A percentile compares a stretch with the other conserved stretches of the same genome.
phyloP scores from a whole-genome alignment of 768 basidiomycete species.

The Leccinum incarnatum region DNA sequence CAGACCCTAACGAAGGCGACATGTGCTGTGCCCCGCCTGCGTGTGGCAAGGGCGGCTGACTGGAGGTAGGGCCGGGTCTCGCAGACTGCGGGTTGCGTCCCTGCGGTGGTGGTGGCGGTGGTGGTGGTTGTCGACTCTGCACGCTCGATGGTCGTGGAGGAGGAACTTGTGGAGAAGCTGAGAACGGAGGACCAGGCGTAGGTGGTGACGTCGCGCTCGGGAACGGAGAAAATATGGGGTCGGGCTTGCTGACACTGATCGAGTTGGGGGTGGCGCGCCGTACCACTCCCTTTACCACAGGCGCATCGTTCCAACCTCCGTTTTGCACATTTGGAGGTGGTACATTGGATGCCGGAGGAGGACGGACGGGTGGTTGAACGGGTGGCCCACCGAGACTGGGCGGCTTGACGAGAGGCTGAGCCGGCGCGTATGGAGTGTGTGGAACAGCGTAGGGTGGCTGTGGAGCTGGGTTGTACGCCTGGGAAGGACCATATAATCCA shows the following conservation, averaged over 20 bases:
- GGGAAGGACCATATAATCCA: constrained; percentile 17
- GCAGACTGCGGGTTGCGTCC: constrained; percentile 34
- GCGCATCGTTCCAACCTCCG: constrained; percentile 93
- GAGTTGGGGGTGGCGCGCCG: constrained; percentile 50
- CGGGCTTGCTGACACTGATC: constrained; percentile 49
- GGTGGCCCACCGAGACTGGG: constrained; percentile 39
- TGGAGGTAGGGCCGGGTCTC: constrained; percentile 25
- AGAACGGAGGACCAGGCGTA: constrained; percentile 47
- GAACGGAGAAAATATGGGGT: constrained; percentile 86
- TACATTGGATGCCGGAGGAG: constrained; percentile 39
- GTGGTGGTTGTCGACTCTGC: constrained; percentile 44
- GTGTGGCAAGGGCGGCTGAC: constrained; percentile 39
- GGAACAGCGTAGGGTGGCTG: neutral
- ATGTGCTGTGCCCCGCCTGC: constrained; percentile 31
- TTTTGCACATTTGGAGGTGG: constrained; percentile 66
- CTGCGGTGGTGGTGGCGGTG: constrained; percentile 35
- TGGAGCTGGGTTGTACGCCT: constrained; percentile 27
- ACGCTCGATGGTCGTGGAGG: constrained; percentile 54
- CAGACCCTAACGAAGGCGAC: constrained; percentile 28
- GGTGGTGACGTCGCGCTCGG: constrained; percentile 60
- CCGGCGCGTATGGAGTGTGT: constrained; percentile 9
- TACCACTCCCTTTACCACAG: constrained; percentile 37
- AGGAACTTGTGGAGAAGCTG: constrained; percentile 20
- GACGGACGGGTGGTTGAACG: constrained; percentile 44
- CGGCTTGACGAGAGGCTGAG: constrained; percentile 37